Evolutionary conservation across 805 yeast genomes (phyloP), one percentile per base, ranked within the genome.

Genomic region (Sugiyamaella americana): DNA sequence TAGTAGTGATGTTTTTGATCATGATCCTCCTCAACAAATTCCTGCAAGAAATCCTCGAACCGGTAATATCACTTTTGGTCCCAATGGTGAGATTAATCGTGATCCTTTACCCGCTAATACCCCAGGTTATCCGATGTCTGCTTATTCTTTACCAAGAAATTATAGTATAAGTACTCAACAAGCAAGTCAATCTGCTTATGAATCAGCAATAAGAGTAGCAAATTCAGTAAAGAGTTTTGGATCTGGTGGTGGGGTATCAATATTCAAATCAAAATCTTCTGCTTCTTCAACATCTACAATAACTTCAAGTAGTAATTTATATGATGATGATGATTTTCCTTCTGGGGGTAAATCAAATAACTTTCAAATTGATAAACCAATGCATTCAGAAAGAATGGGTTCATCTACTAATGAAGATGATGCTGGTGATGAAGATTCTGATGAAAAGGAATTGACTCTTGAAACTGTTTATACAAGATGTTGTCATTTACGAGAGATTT

Each of bases 1-100:
- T 64, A 87, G 93, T 0, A 72, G 87, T 3, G 84, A 84, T 43
- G 78, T 82, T 44, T 75, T 87, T 51, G 73, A 72, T 0, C 72
- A 71, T 51, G 96, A 89, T 63, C 97, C 97, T 1, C 95, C 96
- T 1, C 97, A 89, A 59, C 96, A 88, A 61, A 84, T 89, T 51
- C 97, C 97, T 1, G 84, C 95, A 1, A 69, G 95, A 58, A 75
- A 73, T 50, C 96, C 97, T 4, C 72, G 82, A 53, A 73, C 75
- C 55, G 96, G 97, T 5, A 83, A 87, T 58, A 88, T 82, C 19
- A 71, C 60, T 41, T 59, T 66, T 49, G 44, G 50, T 10, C 47
- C 56, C 11, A 51, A 47, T 19, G 70, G 69, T 20, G 55, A 53
- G 17, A 48, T 53, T 29, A 29, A 37, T n/a, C 36, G 51, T 24